Conservation (phyloP, 495 filamentous ascomycete species). For the Copromyces sp. region DNA sequence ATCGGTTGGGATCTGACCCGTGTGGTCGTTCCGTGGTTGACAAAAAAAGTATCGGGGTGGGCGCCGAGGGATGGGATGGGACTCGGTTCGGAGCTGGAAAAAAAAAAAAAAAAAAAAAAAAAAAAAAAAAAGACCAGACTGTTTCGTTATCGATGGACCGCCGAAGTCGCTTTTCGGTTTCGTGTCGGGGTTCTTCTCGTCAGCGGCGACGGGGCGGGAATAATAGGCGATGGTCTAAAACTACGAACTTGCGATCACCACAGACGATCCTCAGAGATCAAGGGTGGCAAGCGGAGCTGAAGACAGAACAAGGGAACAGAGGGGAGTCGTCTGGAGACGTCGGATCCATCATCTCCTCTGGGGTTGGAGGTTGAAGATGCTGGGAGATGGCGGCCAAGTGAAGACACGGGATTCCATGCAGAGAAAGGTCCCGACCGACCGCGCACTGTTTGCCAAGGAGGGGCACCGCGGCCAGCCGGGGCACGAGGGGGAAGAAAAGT, state of each 20-base stretch:
- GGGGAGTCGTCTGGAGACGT: not conserved
- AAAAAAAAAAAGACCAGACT: not conserved
- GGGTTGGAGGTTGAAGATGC: not conserved
- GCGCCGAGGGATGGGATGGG: not conserved
- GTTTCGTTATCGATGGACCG: not conserved
- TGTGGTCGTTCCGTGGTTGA: not conserved
- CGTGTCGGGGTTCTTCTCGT: not conserved
- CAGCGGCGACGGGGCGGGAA: not conserved
- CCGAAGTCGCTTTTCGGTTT: not conserved
- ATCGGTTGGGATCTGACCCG: not conserved
- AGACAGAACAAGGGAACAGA: not conserved
- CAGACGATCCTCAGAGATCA: not conserved
- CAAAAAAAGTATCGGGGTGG: not conserved
- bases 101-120: not conserved
- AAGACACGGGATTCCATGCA: not conserved
- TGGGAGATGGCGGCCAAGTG: not conserved
- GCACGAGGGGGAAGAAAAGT: not conserved
- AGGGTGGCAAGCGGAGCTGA: not conserved
- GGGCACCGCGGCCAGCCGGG: not conserved
- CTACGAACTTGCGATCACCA: not conserved
- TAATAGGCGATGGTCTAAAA: not conserved
- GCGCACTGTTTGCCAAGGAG: not conserved
- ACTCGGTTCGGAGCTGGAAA: not conserved
- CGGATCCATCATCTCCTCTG: not conserved
- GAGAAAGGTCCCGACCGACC: not conserved